Base-by-base conservation (phyloP, 805 yeast genomes). In the Blastobotrys chiropterorum region DNA sequence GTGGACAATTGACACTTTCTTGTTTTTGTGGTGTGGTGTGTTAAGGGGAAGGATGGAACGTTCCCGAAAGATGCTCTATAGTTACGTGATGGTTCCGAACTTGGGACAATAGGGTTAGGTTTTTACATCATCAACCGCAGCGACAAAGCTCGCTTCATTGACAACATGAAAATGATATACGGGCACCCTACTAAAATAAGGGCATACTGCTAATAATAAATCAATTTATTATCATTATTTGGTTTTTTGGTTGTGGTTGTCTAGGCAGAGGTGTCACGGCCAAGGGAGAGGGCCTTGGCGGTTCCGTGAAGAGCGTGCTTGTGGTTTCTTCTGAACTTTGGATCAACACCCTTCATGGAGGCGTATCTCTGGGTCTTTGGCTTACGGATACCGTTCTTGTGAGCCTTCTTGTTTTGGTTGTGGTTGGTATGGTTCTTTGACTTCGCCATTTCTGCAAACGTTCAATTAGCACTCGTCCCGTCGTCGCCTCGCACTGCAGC, bases 381-480 rank as follows among this genome's bases (percentile, higher is more conserved):
- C 90, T 92, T 94, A 87, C 92, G 92, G 82, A 94, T 92, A 82
- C 99, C 99, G 86, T 94, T 94, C 64, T 85, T 90, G 97, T 94
- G 99, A 72, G 98, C 98, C 95, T 94, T 94, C 76, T 79, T 86
- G 90, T 86, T 87, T 81, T 92, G 98, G 95, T 94, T 94, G 81
- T 94, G 99, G 80, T 90, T 90, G 79, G 99, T 94, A 78, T 94
- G 98, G 81, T 94, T 94, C 97, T 94, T 94, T 67, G 98, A 92
- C 82, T 94, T 94, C 78, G 99, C 76, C 99, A 94, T 92, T 79
- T 69, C 75, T 56, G 50, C 15, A 26, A 11, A 48, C 22, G 50
- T 46, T n/a, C 38, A 40, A 50, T 40, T 6, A 47, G 14, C 14
- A 44, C 17, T 19, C 31, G 11, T 19, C 16, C 14, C 31, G 17